Evolutionary conservation across 73 alveolate genomes (phyloP), one percentile per base, ranked within the genome.

Genomic region (Paramecium octaurelia): DNA sequence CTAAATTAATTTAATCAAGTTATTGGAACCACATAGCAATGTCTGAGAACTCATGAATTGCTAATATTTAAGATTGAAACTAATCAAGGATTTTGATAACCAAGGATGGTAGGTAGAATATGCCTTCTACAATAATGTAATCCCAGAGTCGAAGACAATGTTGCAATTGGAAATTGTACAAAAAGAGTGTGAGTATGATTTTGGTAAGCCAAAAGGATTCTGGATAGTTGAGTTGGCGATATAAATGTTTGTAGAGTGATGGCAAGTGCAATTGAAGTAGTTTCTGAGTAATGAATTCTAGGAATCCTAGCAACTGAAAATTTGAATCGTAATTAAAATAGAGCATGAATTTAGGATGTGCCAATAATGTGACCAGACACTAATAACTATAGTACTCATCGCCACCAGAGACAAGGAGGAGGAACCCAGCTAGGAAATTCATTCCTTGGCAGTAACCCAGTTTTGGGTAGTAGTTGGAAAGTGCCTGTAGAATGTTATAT

Each of bases 361-460:
- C 1, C 4, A 80, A 8, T 8, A 80, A 14, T 4, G 76, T 23
- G 7, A 80, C 54, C 3, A 80, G n/a, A 48, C 70, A 80, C 20
- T 80, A 48, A 80, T n/a, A 80, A 44, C 76, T 80, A 14, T 23
- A 46, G 8, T 80, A 31, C 46, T 80, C 75, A 80, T 80, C 91
- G 6, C 87, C 87, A 40, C 76, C 75, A 0, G 91, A 80, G 48
- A 80, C 57, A 3, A 80, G 48, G 3, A 80, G 34, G 1, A 80
- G 18, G 24, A 80, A 80, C 21, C 91, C 91, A 20, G 87, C 87
- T 16, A 80, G 18, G 48, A 80, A 80, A 48, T 80, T 80, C 91
- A 80, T 80, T 20, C 91, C 91, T 48, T 80, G 23, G 46, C 70
- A 42, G 46, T 80, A 80, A 10, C 75, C 70, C 4, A 80, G 24